Evolutionary conservation across 2,329 filamentous ascomycete species (phyloP), one percentile per base, ranked within the genome.

Genomic region (Xylariaceae sp.): DNA sequence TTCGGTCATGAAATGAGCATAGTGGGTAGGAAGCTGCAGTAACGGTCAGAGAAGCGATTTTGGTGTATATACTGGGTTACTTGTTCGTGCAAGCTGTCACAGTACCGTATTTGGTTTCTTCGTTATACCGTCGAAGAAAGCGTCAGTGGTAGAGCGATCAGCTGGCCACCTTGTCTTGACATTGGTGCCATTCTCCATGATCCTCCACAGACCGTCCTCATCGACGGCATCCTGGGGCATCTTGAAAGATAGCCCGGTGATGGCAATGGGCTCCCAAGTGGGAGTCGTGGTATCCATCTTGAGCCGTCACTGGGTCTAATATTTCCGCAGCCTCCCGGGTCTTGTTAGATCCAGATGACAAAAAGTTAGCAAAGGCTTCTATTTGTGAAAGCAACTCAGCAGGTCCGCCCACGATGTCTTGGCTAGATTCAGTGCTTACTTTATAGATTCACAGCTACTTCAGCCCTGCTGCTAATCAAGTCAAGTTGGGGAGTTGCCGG

Each of bases 201-300:
- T 44, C 3, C 60, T 44, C 59, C 59, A 61, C n/a, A 63, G 53
- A 13, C 35, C 42, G 5, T 36, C 36, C 6, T 51, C 52, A 21
- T 60, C 49, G 0, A 55, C 42, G 4, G 51, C 43, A 22, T 47
- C 55, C 19, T 59, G 55, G 2, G 62, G 61, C 2, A 64, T 50
- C 34, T 57, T 60, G 30, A 58, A 58, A 11, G 59, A 56, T 22
- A 54, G 52, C 4, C 61, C 61, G 7, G 66, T 40, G 5, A 65
- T 37, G 6, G 58, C 58, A 13, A 43, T 28, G 31, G 38, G 35
- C 13, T 29, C 38, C 40, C n/a, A n/a, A n/a, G n/a, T n/a, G n/a
- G n/a, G n/a, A n/a, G n/a, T n/a, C n/a, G n/a, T n/a, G n/a, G n/a
- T n/a, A n/a, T n/a, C n/a, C n/a, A n/a, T n/a, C n/a, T n/a, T n/a